Percentiles rank a stretch among this genome's conserved stretches.
phyloP scores from a whole-genome alignment of 2,329 filamentous ascomycete genomes.

The Sclerotinia minor region DNA sequence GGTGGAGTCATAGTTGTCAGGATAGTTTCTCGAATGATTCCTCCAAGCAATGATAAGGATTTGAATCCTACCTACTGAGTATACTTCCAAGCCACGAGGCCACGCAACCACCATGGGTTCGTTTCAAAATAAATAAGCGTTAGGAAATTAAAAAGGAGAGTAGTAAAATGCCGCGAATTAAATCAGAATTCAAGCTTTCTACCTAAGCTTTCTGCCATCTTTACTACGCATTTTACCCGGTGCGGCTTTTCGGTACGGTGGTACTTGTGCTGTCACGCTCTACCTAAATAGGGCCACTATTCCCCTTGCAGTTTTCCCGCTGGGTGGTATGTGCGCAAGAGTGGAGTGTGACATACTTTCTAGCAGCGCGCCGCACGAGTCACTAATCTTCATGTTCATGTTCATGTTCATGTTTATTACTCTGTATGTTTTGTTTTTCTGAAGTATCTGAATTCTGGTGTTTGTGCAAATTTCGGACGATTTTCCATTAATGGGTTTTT shows the following conservation, averaged over 20 bases:
- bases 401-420: too few relatives aligned
- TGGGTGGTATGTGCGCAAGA: too few relatives aligned
- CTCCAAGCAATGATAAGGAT: slow-evolving; percentile 3
- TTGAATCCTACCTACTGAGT: background rate
- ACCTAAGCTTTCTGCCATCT: background rate
- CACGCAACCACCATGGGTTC: background rate
- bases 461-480: too few relatives aligned
- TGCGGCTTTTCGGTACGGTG: background rate
- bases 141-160: background rate
- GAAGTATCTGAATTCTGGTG: too few relatives aligned
- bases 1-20: slow-evolving; percentile 1
- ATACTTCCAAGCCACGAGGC: background rate
- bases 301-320: too few relatives aligned
- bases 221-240: background rate
- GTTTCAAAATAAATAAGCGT: background rate
- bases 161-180: slow-evolving; percentile 3
- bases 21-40: background rate
- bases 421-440: too few relatives aligned
- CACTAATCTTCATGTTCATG: too few relatives aligned
- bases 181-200: background rate
- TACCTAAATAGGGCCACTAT: too few relatives aligned
- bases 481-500: too few relatives aligned
- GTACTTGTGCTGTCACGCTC: background rate
- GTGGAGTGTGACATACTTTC: too few relatives aligned
- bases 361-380: too few relatives aligned